These are phyloP conservation scores for Amaranthus cruentus DNA, from an alignment of 148 eudicot genomes.

Conservation along the genomic window DNA sequence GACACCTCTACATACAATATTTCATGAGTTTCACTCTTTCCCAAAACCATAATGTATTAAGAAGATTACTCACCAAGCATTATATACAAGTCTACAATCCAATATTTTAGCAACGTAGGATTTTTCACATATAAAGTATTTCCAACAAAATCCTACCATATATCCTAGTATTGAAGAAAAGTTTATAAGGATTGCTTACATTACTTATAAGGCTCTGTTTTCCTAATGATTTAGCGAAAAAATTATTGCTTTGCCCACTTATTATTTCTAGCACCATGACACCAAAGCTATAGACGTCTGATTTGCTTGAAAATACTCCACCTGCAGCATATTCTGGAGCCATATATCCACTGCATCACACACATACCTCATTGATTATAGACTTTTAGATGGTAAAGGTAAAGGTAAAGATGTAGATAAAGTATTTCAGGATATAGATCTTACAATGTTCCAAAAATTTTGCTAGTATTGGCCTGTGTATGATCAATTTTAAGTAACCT, in stretches of 20 bases:
- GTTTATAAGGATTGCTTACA: background rate
- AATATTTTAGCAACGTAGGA: no score
- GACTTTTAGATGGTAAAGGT: no score
- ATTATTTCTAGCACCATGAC: conserved; percentile 29
- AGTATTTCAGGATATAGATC: background rate
- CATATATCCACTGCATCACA: conserved; percentile 30
- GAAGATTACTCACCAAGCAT: no score
- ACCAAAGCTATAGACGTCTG: conserved; percentile 37
- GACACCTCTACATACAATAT: no score
- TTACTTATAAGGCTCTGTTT: conserved; percentile 1
- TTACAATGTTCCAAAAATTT: conserved; percentile 30
- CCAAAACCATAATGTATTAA: no score
- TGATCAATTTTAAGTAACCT: conserved; percentile 14
- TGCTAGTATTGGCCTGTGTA: conserved; percentile 15
- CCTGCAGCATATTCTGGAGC: conserved; percentile 29
- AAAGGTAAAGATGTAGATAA: no score
- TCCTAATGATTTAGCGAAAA: background rate
- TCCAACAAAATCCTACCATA: no score
- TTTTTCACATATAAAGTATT: no score
- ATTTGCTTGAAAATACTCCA: conserved; percentile 25
- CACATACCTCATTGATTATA: background rate
- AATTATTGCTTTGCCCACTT: conserved; percentile 19
- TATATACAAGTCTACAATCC: no score
- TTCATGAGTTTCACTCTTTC: no score
- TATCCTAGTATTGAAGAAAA: no score